A percentile compares a stretch with the other conserved stretches of the same genome.
Conservation (phyloP, 371 early-diverging fungal genomes). For the Mortierella sp. region DNA sequence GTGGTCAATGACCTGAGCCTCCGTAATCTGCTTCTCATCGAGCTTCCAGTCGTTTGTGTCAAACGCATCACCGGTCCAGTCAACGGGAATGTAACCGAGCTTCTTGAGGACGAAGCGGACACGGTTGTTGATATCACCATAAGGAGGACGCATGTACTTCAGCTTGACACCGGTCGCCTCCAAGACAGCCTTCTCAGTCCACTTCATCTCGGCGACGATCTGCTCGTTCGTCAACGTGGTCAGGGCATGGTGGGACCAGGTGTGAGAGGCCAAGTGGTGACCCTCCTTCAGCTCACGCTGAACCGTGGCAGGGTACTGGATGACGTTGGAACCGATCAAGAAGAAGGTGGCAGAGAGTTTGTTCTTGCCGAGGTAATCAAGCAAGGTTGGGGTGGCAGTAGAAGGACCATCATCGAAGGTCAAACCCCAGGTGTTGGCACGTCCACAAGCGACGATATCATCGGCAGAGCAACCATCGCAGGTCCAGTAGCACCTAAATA, state of each 20-base stretch:
- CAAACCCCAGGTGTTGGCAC: slow-evolving; percentile 60
- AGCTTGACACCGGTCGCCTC: slow-evolving; percentile 65
- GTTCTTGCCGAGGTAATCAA: slow-evolving; percentile 60
- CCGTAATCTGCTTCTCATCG: slow-evolving; percentile 10
- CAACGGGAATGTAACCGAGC: slow-evolving; percentile 62
- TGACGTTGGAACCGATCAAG: slow-evolving; percentile 65
- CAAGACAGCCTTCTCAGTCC: slow-evolving; percentile 71
- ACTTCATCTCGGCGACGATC: slow-evolving; percentile 76
- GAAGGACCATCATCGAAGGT: slow-evolving; percentile 74
- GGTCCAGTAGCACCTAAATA: slow-evolving; percentile 41
- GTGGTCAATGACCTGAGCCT: slow-evolving; percentile 9
- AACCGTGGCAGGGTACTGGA: slow-evolving; percentile 60
- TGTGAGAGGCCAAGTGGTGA: slow-evolving; percentile 56
- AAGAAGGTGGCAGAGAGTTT: slow-evolving; percentile 71
- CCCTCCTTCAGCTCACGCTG: slow-evolving; percentile 55
- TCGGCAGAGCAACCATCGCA: slow-evolving; percentile 37
- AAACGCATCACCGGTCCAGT: slow-evolving; percentile 53
- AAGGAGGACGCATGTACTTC: slow-evolving; percentile 67
- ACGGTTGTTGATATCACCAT: slow-evolving; percentile 74
- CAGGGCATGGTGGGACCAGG: slow-evolving; percentile 71
- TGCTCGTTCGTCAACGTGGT: slow-evolving; percentile 71
- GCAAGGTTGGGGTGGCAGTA: slow-evolving; percentile 57
- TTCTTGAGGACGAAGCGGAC: slow-evolving; percentile 66
- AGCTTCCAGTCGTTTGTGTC: slow-evolving; percentile 55
- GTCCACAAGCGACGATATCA: slow-evolving; percentile 19